phyloP scores from a whole-genome alignment of 805 yeast species.

The Wickerhamomyces subpelliculosus region DNA sequence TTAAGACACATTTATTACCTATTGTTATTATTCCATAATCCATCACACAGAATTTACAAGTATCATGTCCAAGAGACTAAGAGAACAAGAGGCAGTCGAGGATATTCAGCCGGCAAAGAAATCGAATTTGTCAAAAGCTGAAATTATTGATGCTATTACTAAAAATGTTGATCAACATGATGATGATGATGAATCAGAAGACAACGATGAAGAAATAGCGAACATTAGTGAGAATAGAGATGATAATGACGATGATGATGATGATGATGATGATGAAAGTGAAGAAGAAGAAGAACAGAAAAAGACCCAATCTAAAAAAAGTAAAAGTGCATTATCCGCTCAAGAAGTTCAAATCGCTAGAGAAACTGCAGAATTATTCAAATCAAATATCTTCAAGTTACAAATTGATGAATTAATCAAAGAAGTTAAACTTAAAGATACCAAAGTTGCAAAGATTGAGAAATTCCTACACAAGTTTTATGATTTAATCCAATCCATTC shows the following conservation, averaged over 20 bases:
- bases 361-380: slow-evolving; percentile 90
- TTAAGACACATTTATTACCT: too few species aligned
- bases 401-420: slow-evolving; percentile 88
- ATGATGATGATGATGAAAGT: slow-evolving; percentile 24
- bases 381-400: slow-evolving; percentile 89
- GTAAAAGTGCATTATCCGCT: slow-evolving; percentile 40
- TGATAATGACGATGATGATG: slow-evolving; percentile 20
- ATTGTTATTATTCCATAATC: neutral
- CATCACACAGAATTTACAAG: slow-evolving; percentile 4
- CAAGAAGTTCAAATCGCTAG: slow-evolving; percentile 88
- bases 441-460: slow-evolving; percentile 59
- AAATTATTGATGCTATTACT: slow-evolving; percentile 12
- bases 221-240: slow-evolving; percentile 8
- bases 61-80: slow-evolving; percentile 11
- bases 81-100: slow-evolving; percentile 12
- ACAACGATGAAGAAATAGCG: slow-evolving; percentile 3
- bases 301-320: slow-evolving; percentile 3
- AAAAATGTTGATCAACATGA: slow-evolving; percentile 5
- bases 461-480: slow-evolving; percentile 69
- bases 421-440: slow-evolving; percentile 71
- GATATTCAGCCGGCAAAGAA: slow-evolving; percentile 14
- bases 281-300: slow-evolving; percentile 14
- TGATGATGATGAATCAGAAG: neutral
- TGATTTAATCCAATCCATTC: slow-evolving; percentile 58
- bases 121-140: slow-evolving; percentile 13